Conservation (phyloP, 768 basidiomycete genomes). For the Cubamyces sp. region DNA sequence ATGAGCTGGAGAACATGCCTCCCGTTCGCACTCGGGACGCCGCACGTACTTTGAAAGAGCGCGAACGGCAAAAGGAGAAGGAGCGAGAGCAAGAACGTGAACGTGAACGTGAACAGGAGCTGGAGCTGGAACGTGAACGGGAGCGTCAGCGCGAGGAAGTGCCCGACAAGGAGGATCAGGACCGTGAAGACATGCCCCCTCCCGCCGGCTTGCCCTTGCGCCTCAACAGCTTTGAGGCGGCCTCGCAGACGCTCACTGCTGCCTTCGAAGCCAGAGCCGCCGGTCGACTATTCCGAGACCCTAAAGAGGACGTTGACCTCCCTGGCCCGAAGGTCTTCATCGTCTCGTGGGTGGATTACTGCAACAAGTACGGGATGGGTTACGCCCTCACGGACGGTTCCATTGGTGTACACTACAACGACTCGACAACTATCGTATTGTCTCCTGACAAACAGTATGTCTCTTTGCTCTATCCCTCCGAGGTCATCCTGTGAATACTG, state of each 20-base stretch:
- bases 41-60: conserved; percentile 27
- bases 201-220: conserved; percentile 35
- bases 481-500: conserved; percentile 6
- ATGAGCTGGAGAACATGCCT: conserved; percentile 40
- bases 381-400: conserved; percentile 96
- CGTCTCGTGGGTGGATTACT: conserved; percentile 99
- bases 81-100: conserved; percentile 27
- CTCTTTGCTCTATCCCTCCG: conserved; percentile 1
- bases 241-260: conserved; percentile 49
- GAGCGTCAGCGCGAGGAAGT: conserved; percentile 18
- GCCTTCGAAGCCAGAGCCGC: conserved; percentile 73
- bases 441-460: conserved; percentile 87
- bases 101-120: conserved; percentile 9
- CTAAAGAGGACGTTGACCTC: conserved; percentile 54
- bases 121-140: background rate
- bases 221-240: conserved; percentile 69
- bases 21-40: conserved; percentile 26
- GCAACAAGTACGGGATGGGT: conserved; percentile 99
- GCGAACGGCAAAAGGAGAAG: conserved; percentile 23
- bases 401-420: conserved; percentile 96
- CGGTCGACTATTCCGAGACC: conserved; percentile 70
- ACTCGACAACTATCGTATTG: conserved; percentile 85
- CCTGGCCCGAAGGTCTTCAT: conserved; percentile 85
- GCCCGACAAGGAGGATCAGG: background rate
- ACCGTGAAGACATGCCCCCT: conserved; percentile 24